phyloP scores from a whole-genome alignment of 1,139 yeast species.

The Entelexis sorbosivorans region DNA sequence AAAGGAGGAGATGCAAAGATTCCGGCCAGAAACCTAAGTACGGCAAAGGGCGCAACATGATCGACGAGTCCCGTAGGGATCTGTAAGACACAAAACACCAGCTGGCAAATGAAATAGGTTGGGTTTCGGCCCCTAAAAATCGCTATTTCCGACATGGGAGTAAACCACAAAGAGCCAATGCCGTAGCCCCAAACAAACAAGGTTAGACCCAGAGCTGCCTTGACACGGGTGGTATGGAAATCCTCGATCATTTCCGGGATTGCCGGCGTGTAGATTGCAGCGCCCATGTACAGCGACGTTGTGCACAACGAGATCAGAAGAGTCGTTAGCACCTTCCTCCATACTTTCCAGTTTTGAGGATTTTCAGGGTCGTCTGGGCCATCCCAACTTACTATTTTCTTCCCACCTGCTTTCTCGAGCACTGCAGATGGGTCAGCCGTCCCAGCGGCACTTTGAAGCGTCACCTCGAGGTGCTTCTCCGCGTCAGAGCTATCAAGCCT shows the following conservation, averaged over 20 bases:
- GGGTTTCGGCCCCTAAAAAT: slow-evolving; percentile 39
- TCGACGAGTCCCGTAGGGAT: slow-evolving; percentile 41
- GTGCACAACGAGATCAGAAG: slow-evolving; percentile 36
- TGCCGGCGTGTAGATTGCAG: slow-evolving; percentile 55
- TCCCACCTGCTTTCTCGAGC: background rate
- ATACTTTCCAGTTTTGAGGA: slow-evolving; percentile 16
- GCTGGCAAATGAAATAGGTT: slow-evolving; percentile 40
- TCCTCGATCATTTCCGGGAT: slow-evolving; percentile 36
- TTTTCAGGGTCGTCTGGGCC: slow-evolving; percentile 19
- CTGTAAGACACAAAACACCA: slow-evolving; percentile 44
- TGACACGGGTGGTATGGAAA: slow-evolving; percentile 36
- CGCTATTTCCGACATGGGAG: slow-evolving; percentile 43
- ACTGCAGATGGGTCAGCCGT: background rate
- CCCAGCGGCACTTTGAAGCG: no score
- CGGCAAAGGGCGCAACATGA: slow-evolving; percentile 41
- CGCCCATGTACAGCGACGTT: slow-evolving; percentile 46
- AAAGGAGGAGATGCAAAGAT: slow-evolving; percentile 74
- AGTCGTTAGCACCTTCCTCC: slow-evolving; percentile 33
- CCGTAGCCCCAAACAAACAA: slow-evolving; percentile 47
- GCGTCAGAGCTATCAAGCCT: no score
- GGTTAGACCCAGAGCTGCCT: slow-evolving; percentile 41
- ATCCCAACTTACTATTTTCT: slow-evolving; percentile 21
- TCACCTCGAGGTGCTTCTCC: no score
- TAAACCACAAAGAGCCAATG: slow-evolving; percentile 41
- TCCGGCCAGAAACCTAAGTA: slow-evolving; percentile 71